phyloP scores from a whole-genome alignment of 768 basidiomycete genomes.

The Baorangia bicolor region DNA sequence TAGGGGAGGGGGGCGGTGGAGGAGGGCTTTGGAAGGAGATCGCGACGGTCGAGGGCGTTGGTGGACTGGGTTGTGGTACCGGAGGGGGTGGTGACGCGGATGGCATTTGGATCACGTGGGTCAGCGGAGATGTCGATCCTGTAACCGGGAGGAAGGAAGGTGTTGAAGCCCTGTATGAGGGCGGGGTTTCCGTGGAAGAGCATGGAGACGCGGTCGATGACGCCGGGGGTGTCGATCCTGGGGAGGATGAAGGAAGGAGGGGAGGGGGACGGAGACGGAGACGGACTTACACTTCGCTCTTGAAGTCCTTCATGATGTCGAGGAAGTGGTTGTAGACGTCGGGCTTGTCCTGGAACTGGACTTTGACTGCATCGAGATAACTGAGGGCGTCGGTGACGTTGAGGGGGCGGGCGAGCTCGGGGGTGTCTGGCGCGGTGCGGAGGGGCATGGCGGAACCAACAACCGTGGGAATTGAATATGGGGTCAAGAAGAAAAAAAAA shows the following conservation, averaged over 20 bases:
- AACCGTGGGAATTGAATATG: slow-evolving; percentile 16
- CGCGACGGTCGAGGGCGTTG: too few species aligned
- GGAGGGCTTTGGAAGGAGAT: slow-evolving; percentile 32
- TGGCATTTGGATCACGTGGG: slow-evolving; percentile 65
- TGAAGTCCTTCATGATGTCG: slow-evolving; percentile 99
- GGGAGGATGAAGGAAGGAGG: slow-evolving; percentile 1
- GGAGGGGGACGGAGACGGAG: neutral
- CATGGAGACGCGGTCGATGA: slow-evolving; percentile 91
- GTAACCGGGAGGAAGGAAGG: slow-evolving; percentile 92
- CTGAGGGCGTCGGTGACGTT: slow-evolving; percentile 93
- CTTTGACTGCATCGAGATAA: slow-evolving; percentile 93
- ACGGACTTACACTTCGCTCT: slow-evolving; percentile 87
- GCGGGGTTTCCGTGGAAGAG: slow-evolving; percentile 88
- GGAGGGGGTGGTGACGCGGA: slow-evolving; percentile 78
- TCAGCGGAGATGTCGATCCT: slow-evolving; percentile 84
- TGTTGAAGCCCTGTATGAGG: slow-evolving; percentile 97
- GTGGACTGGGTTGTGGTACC: slow-evolving; percentile 71
- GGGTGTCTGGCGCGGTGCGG: slow-evolving; percentile 23
- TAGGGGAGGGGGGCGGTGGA: slow-evolving; percentile 14
- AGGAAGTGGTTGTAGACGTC: slow-evolving; percentile 94
- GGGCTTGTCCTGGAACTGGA: slow-evolving; percentile 84
- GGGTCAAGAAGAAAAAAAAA: slow-evolving; percentile 3
- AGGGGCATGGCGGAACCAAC: slow-evolving; percentile 23
- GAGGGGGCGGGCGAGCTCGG: slow-evolving; percentile 52
- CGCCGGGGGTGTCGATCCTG: slow-evolving; percentile 97